Evolutionary conservation across 352 stramenopile species (phyloP).

Genomic region (Phytophthora meadii): DNA sequence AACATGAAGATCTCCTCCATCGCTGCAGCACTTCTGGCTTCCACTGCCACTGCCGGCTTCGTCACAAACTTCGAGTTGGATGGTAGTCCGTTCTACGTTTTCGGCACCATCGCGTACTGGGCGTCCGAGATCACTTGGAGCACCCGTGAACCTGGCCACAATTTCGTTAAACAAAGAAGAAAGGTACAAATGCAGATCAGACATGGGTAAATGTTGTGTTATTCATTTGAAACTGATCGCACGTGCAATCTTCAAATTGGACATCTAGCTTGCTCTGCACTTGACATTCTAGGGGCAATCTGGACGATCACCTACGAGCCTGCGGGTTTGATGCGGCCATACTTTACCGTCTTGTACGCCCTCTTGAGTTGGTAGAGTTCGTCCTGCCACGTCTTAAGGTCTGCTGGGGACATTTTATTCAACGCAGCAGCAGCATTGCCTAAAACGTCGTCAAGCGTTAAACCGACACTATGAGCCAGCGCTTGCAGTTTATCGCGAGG

Average conservation of each 20-base stretch:
- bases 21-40: conserved; percentile 14
- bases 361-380: background rate
- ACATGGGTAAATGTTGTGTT: no score
- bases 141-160: conserved; percentile 26
- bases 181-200: no score
- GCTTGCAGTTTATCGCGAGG: no score
- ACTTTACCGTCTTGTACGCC: background rate
- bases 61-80: conserved; percentile 40
- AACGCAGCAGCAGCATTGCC: no score
- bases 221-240: no score
- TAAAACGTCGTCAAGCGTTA: no score
- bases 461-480: no score
- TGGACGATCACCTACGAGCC: no score
- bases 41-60: conserved; percentile 21
- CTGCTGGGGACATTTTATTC: no score
- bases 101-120: conserved; percentile 45
- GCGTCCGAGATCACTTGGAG: conserved; percentile 39
- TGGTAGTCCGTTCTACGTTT: conserved; percentile 39
- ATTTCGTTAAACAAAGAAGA: no score
- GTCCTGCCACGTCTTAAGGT: background rate
- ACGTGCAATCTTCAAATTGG: no score
- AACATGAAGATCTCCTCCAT: conserved; percentile 33
- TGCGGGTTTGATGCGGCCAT: no score
- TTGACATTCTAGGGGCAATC: background rate
- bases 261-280: background rate